These are phyloP conservation scores for Aspergillus biplanus DNA, from an alignment of 495 filamentous ascomycete genomes.

Conservation along the genomic window DNA sequence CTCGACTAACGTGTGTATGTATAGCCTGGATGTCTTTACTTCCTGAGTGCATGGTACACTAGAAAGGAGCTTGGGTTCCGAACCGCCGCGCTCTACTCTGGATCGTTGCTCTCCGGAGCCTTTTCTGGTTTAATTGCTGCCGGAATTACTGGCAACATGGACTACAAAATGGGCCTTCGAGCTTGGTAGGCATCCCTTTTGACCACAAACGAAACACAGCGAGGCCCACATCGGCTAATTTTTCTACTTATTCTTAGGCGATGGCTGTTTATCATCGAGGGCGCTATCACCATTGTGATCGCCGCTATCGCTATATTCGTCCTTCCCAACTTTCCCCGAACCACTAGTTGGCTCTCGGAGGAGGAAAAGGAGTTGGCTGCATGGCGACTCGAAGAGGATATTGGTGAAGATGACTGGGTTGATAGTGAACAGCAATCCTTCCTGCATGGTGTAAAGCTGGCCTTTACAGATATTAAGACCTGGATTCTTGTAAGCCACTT, in stretches of 20 bases:
- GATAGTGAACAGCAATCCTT: conserved; percentile 66
- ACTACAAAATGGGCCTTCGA: conserved; percentile 44
- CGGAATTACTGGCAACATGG: conserved; percentile 50
- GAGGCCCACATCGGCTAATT: neutral
- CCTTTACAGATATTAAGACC: conserved; percentile 71
- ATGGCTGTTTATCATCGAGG: conserved; percentile 69
- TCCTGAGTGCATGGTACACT: conserved; percentile 55
- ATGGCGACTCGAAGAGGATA: conserved; percentile 76
- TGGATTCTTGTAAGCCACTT: conserved; percentile 52
- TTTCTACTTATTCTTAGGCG: conserved; percentile 24
- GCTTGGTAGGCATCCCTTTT: conserved; percentile 48
- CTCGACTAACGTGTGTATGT: conserved; percentile 6
- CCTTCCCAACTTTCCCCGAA: conserved; percentile 80
- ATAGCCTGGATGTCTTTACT: conserved; percentile 52
- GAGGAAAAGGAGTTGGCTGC: conserved; percentile 69
- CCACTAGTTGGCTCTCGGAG: conserved; percentile 71
- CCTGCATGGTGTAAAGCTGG: conserved; percentile 69
- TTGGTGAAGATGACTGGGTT: conserved; percentile 76
- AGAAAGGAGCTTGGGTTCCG: conserved; percentile 54
- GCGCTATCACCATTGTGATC: conserved; percentile 58
- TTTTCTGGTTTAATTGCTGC: conserved; percentile 68
- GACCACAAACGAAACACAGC: neutral
- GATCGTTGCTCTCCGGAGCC: conserved; percentile 58
- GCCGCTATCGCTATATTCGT: conserved; percentile 60
- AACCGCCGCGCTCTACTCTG: conserved; percentile 54